phyloP scores from a whole-genome alignment of 306 rosid species.

The Abrus precatorius region DNA sequence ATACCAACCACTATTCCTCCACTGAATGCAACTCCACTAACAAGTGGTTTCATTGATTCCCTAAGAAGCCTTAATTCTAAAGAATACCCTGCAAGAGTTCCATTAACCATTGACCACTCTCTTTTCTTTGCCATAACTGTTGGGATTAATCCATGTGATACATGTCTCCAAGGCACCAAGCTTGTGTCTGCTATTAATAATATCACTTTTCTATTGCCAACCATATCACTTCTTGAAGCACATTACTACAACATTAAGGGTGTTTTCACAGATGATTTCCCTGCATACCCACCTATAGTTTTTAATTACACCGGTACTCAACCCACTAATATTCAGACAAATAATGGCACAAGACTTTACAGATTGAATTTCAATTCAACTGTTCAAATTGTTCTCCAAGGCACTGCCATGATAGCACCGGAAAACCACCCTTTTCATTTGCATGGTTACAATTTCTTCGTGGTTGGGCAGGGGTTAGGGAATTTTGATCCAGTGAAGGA shows the following conservation, averaged over 20 bases:
- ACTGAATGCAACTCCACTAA: conserved; percentile 65
- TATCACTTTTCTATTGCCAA: conserved; percentile 65
- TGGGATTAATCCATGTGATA: conserved; percentile 65
- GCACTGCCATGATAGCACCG: conserved; percentile 69
- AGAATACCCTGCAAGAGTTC: conserved; percentile 68
- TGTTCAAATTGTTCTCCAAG: conserved; percentile 71
- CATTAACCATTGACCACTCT: conserved; percentile 60
- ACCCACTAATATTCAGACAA: conserved; percentile 61
- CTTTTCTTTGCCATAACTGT: conserved; percentile 66
- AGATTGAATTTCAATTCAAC: conserved; percentile 63
- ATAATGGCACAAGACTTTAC: conserved; percentile 66
- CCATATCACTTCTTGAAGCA: conserved; percentile 74
- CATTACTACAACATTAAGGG: conserved; percentile 66
- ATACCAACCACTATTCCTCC: conserved; percentile 62
- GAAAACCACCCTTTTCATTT: conserved; percentile 80
- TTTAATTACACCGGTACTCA: conserved; percentile 71
- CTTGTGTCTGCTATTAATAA: conserved; percentile 70
- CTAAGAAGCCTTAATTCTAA: conserved; percentile 76
- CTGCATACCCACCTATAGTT: conserved; percentile 61
- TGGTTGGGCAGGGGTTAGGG: conserved; percentile 73
- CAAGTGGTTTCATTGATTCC: conserved; percentile 55
- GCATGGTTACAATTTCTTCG: conserved; percentile 78
- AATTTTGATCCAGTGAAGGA: conserved; percentile 71
- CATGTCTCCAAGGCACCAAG: conserved; percentile 55
- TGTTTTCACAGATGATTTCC: conserved; percentile 74